Percentiles rank a stretch among this genome's conserved stretches.
These are phyloP conservation scores for Cadophora sp. DNA, from an alignment of 2,329 filamentous ascomycete species.

Conservation along the genomic window DNA sequence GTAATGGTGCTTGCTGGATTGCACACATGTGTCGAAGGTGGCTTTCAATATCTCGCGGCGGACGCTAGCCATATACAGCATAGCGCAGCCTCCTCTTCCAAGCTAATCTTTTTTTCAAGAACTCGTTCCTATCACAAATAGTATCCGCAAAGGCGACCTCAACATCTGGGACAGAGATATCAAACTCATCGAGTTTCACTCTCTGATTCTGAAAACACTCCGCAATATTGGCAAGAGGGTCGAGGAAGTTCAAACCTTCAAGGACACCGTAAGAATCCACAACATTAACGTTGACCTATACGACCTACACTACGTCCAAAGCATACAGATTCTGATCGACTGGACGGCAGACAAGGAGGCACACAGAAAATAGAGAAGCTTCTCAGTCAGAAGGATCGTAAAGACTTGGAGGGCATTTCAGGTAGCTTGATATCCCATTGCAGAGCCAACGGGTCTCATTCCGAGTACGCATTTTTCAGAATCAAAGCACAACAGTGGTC, in stretches of 20 bases:
- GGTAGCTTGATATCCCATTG: neutral
- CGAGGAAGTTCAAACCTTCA: neutral
- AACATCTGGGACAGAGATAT: neutral
- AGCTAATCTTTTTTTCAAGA: slow-evolving; percentile 5
- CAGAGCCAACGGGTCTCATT: neutral
- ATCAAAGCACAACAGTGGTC: neutral
- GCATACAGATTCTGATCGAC: neutral
- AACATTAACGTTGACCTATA: neutral
- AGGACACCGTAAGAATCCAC: neutral
- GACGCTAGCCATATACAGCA: neutral
- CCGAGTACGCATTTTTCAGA: neutral
- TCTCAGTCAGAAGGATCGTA: neutral
- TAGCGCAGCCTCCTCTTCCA: neutral
- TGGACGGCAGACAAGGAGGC: neutral
- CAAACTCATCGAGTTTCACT: slow-evolving; percentile 2
- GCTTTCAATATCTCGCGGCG: neutral
- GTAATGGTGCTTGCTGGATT: neutral
- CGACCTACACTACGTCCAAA: neutral
- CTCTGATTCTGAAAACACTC: neutral
- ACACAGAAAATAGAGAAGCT: slow-evolving; percentile 1
- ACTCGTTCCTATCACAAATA: neutral
- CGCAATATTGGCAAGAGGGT: neutral
- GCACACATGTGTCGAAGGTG: neutral
- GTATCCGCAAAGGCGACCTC: neutral
- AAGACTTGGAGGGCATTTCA: neutral